These are phyloP conservation scores for Leishmania amazonensis DNA, from an alignment of 208 protist genomes.

Conservation along the genomic window DNA sequence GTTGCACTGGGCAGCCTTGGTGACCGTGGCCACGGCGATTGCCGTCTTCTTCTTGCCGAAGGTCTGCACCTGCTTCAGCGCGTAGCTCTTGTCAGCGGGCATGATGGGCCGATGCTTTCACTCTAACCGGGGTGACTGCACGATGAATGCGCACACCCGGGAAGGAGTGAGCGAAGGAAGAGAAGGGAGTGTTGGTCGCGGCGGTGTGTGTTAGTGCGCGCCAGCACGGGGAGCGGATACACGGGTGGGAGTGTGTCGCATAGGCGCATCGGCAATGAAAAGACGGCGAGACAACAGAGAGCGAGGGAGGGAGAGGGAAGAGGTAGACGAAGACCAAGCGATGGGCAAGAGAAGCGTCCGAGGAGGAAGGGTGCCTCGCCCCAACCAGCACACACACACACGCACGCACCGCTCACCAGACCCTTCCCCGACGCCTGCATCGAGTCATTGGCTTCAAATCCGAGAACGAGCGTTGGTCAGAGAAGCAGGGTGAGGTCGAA, in stretches of 20 bases:
- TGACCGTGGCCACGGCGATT: constrained; percentile 98
- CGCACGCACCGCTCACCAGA: too few species aligned
- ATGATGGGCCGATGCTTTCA: constrained; percentile 37
- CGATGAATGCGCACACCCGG: not conserved
- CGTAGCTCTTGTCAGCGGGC: constrained; percentile 74
- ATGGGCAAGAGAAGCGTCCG: not conserved
- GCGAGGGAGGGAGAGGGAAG: not conserved
- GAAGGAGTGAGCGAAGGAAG: not conserved
- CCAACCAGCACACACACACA: too few species aligned
- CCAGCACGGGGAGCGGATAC: not conserved
- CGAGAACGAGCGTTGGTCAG: not conserved
- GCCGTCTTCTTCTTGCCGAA: constrained; percentile 99
- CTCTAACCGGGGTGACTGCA: constrained; percentile 5
- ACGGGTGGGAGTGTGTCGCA: not conserved
- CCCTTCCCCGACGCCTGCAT: too few species aligned
- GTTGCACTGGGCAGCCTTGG: constrained; percentile 95
- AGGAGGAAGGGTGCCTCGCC: too few species aligned
- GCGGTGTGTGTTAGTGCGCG: not conserved
- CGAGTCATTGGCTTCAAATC: too few species aligned
- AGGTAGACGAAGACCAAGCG: not conserved
- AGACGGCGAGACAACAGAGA: not conserved
- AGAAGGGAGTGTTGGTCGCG: not conserved
- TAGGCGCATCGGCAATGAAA: constrained; percentile 10
- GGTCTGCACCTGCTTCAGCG: constrained; percentile 93
- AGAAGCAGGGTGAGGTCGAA: not conserved